Conservation (phyloP, 2,329 filamentous ascomycete genomes). For the Fusarium tanahbumbuense region DNA sequence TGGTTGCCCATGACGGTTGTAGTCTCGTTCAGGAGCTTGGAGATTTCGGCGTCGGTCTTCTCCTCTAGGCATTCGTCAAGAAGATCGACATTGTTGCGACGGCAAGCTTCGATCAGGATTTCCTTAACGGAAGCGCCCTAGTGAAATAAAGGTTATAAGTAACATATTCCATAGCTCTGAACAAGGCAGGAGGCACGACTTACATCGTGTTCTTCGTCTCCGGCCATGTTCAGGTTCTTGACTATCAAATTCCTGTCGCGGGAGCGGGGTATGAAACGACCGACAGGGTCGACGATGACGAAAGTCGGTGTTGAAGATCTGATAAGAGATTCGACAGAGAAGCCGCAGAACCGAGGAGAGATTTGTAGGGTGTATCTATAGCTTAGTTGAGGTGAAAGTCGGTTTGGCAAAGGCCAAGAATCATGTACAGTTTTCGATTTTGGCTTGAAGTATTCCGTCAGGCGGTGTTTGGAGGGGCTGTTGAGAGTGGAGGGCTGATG, state of each 20-base stretch:
- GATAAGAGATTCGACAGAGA: background rate
- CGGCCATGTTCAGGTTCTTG: conserved; percentile 34
- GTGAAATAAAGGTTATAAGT: background rate
- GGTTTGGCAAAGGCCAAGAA: background rate
- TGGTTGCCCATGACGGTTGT: conserved; percentile 89
- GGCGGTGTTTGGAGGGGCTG: conserved; percentile 35
- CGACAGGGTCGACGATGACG: conserved; percentile 8
- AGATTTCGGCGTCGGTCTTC: conserved; percentile 72
- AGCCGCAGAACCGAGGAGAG: background rate
- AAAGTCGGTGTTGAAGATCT: background rate
- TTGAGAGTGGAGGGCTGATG: conserved; percentile 19
- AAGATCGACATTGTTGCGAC: conserved; percentile 90
- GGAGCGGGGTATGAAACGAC: conserved; percentile 34
- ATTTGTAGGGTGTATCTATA: background rate
- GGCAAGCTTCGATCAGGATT: conserved; percentile 90
- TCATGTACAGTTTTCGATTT: conserved; percentile 18
- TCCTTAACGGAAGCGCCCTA: conserved; percentile 89
- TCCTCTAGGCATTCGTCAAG: conserved; percentile 77
- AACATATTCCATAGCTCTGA: background rate
- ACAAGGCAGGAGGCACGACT: background rate
- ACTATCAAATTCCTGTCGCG: conserved; percentile 10
- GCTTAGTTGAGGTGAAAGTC: conserved; percentile 30
- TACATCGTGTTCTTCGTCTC: conserved; percentile 55
- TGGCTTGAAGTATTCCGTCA: conserved; percentile 12
- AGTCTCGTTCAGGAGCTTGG: conserved; percentile 84